Conservation (phyloP, 306 rosid genomes). For the Gynostemma pentaphyllum region DNA sequence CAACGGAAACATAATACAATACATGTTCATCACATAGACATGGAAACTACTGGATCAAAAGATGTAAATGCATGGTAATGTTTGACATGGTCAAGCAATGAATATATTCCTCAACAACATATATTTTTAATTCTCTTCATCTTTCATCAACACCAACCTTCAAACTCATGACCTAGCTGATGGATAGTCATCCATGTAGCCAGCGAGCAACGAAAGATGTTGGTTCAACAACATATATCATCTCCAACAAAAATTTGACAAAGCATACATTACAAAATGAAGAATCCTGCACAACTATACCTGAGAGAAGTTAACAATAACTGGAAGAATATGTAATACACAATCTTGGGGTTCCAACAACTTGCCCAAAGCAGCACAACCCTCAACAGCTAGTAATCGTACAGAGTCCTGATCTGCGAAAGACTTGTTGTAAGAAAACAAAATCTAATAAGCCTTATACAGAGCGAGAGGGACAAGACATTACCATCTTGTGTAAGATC, state of each 20-base stretch:
- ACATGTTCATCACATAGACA: not conserved
- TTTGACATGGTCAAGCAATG: not conserved
- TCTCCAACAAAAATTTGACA: not conserved
- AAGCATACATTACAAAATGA: not conserved
- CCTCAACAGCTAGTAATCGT: conserved; percentile 85
- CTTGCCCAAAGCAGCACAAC: conserved; percentile 96
- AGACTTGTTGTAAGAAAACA: not conserved
- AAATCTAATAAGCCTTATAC: too few relatives aligned
- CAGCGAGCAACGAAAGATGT: too few relatives aligned
- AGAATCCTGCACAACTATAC: conserved; percentile 26
- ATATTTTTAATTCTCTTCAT: too few relatives aligned
- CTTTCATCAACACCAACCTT: too few relatives aligned
- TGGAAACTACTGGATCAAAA: not conserved
- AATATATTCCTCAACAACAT: not conserved
- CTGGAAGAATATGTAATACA: conserved; percentile 84
- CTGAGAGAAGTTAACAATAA: conserved; percentile 95
- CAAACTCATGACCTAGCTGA: too few relatives aligned
- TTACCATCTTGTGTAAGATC: conserved; percentile 96
- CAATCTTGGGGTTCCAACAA: conserved; percentile 93
- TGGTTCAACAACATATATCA: too few relatives aligned
- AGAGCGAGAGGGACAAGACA: too few relatives aligned
- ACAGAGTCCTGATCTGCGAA: conserved; percentile 94
- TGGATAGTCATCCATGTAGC: too few relatives aligned
- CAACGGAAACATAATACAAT: not conserved
- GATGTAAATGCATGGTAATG: not conserved